phyloP scores from a whole-genome alignment of 2,329 filamentous ascomycete genomes.

The Amauroascus verrucosus region DNA sequence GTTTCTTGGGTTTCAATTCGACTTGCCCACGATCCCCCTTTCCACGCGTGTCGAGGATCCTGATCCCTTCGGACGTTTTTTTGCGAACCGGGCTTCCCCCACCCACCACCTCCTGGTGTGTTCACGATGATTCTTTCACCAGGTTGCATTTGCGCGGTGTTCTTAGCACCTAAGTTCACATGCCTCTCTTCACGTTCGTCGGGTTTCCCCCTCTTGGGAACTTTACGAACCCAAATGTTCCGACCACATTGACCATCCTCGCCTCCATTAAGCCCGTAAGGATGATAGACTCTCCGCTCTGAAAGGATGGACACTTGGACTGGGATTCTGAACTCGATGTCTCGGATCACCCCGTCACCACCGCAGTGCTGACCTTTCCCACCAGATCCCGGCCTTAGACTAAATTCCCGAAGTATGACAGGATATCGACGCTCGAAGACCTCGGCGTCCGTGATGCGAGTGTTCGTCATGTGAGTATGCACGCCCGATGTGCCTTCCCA shows the following conservation, averaged over 20 bases:
- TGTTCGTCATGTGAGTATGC: conserved; percentile 83
- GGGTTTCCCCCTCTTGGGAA: conserved; percentile 38
- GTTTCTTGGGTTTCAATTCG: conserved; percentile 42
- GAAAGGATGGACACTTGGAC: conserved; percentile 67
- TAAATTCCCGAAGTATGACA: conserved; percentile 61
- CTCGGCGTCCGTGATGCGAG: conserved; percentile 69
- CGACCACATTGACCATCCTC: conserved; percentile 64
- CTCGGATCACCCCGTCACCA: conserved; percentile 66
- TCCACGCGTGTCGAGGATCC: conserved; percentile 54
- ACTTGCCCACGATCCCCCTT: conserved; percentile 47
- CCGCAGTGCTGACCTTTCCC: conserved; percentile 57
- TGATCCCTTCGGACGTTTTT: conserved; percentile 37
- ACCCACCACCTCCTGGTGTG: conserved; percentile 33
- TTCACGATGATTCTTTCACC: conserved; percentile 32
- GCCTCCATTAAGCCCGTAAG: conserved; percentile 72
- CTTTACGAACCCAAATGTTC: conserved; percentile 72
- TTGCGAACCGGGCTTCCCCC: conserved; percentile 42
- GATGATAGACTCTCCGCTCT: conserved; percentile 60
- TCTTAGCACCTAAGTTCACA: conserved; percentile 26
- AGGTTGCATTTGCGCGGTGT: conserved; percentile 25
- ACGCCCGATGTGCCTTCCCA: conserved; percentile 68
- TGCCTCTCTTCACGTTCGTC: conserved; percentile 20
- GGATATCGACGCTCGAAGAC: conserved; percentile 69
- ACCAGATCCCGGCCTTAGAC: conserved; percentile 51
- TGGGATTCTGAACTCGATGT: conserved; percentile 71